Evolutionary conservation across 768 basidiomycete genomes (phyloP), one percentile per base, ranked within the genome.

Genomic region (Termitomyces heimii): DNA sequence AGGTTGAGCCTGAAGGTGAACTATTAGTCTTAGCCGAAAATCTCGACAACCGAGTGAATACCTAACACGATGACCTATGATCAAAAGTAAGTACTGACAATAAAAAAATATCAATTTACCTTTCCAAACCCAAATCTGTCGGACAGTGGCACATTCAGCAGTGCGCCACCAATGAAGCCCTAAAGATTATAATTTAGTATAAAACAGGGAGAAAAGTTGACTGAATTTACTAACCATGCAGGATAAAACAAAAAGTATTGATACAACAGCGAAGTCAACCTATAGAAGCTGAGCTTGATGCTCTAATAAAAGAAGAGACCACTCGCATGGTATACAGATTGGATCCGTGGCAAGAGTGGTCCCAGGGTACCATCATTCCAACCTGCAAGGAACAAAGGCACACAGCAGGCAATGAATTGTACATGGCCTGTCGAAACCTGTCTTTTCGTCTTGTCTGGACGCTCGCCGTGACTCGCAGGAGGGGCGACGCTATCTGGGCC

Each of bases 331-430:
- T 55, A 59, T 16, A 52, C 48, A 9, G 43, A 20, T 32, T 59
- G 58, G 7, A 59, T 59, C 24, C 54, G 55, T 37, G 58, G 54
- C 8, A 59, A 37, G 28, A 59, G 58, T 3, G 58, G 58, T 24
- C 58, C 58, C 18, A 59, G 34, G 5, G 45, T 59, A 45, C 58
- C 58, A 13, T 59, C 54, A 20, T 55, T 55, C 58, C 58, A 59
- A 6, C 58, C 58, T n/a, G 54, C 58, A 29, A 89, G 68, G 57
- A 86, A 84, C 49, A 86, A 50, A 13, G 75, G 71, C 72, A 74
- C 82, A 60, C 84, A 88, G 34, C 85, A 70, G 0, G 83, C 67
- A 16, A 70, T 61, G 56, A 85, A 82, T 58, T 88, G 85, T 28
- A 85, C 64, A 22, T 64, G 65, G 31, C 63, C 67, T 13, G 55